Evolutionary conservation across 1,284 basidiomycete species (phyloP), one percentile per base, ranked within the genome.

Genomic region (Tetrapyrgos nigripes): DNA sequence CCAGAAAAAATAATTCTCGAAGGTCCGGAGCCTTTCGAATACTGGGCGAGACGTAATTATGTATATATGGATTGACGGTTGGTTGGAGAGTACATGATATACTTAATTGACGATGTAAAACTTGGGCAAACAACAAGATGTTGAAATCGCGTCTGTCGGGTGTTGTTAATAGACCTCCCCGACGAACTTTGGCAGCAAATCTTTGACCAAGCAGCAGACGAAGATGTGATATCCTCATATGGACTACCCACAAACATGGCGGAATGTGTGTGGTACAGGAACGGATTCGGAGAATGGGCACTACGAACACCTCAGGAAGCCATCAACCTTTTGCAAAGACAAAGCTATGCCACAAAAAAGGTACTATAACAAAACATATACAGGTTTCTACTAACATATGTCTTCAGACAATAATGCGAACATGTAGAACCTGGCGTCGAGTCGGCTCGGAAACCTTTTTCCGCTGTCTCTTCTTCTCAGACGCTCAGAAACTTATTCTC

Each of bases 161-260:
- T n/a, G n/a, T n/a, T n/a, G n/a, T n/a, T n/a, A n/a, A 53, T 70
- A 47, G 73, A 78, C 50, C 77, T 92, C 3, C 89, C 89, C 13
- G 78, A 82, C 14, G 89, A 92, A 74, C 74, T 92, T 4, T 86
- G 85, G 83, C 79, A 80, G 1, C 75, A 83, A 52, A 88, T 91
- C 19, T 91, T 91, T 63, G 80, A 87, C 65, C 76, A 86, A 33
- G 87, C 88, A 1, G 80, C 84, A 10, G 85, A 88, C 51, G 88
- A 90, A 66, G 85, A 87, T 62, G 73, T 82, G 13, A 79, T 91
- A 29, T 84, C 87, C 62, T 80, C 83, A 60, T 78, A 80, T 53
- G 78, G 79, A 0, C 68, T 89, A 5, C 86, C 86, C 2, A 85
- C 83, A 0, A 75, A 76, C 57, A 81, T 89, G 78, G 81, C 83